Evolutionary conservation across 2,329 filamentous ascomycete species (phyloP).

Genomic region (Nemania bipapillata): DNA sequence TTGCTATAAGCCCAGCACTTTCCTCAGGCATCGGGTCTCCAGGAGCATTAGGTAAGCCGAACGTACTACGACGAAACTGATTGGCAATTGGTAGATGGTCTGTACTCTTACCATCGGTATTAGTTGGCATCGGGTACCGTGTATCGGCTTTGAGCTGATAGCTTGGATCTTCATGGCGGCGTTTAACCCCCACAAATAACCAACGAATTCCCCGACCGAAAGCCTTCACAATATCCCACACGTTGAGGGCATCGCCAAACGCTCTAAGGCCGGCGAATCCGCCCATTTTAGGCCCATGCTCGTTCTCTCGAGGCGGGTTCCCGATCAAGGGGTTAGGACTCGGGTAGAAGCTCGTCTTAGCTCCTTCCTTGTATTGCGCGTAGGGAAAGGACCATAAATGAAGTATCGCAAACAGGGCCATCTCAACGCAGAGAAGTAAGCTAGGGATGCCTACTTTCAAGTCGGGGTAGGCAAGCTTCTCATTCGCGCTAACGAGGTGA

Average conservation of each 20-base stretch:
- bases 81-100: conserved; percentile 56
- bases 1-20: conserved; percentile 58
- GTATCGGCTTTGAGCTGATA: conserved; percentile 59
- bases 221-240: conserved; percentile 85
- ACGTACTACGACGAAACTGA: conserved; percentile 53
- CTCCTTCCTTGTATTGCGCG: conserved; percentile 69
- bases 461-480: conserved; percentile 75
- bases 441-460: conserved; percentile 83
- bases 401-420: conserved; percentile 80
- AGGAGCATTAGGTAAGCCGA: conserved; percentile 43
- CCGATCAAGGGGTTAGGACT: conserved; percentile 56
- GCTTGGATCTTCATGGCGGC: conserved; percentile 64
- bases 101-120: conserved; percentile 51
- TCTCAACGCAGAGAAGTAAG: conserved; percentile 82
- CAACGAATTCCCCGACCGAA: conserved; percentile 81
- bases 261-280: conserved; percentile 73
- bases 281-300: conserved; percentile 65
- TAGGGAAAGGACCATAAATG: conserved; percentile 87
- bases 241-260: conserved; percentile 77
- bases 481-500: conserved; percentile 69
- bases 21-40: conserved; percentile 51
- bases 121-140: conserved; percentile 51
- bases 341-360: conserved; percentile 61
- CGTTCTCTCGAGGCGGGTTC: conserved; percentile 57
- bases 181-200: conserved; percentile 78